Evolutionary conservation across 148 eudicot species (phyloP), one percentile per base, ranked within the genome.

Genomic region (Amaranthus hypochondriacus): DNA sequence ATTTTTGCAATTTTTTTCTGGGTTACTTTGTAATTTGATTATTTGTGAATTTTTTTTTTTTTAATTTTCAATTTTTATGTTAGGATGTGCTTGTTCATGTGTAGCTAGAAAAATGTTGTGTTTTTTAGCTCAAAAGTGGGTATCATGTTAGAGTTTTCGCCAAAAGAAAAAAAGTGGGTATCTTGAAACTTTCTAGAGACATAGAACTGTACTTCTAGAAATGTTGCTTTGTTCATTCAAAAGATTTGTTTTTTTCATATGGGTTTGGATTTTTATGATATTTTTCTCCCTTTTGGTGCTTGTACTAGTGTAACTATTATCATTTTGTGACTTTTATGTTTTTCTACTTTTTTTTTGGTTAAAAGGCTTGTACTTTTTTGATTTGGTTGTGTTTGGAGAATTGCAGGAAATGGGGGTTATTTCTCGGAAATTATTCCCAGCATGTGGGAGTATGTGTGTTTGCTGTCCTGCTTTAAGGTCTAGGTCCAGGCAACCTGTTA

Each of bases 381-480:
- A 59, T 57, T 56, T 62, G 18, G 66, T 42, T 71, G 56, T 56
- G 75, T 63, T 52, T 44, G 47, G 67, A n/a, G 42, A 62, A 53
- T 60, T 71, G 72, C 69, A 84, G 91, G 89, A 80, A 78, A 89
- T 92, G 96, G 97, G 99, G 66, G 74, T 89, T 76, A 85, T 95
- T 77, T 95, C 98, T 18, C 83, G 92, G 82, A 95, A 92, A 78
- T 66, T 95, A 70, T 90, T 92, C 81, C 97, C 97, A 71, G 97
- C 94, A 82, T 95, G 96, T 82, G 97, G 84, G 67, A 88, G 83
- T 54, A 87, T 95, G 94, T 95, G 99, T 70, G 80, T 95, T 8
- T 95, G 97, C 80, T 95, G 99, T 83, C 99, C 99, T 76, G 94
- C 99, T 77, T 66, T 95, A 81, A 85, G 94, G 79, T 84, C 99